Percentiles rank a stretch among this genome's conserved stretches.
These are phyloP conservation scores for Cladosporium sp. DNA, from an alignment of 2,329 filamentous ascomycete species.

Conservation along the genomic window DNA sequence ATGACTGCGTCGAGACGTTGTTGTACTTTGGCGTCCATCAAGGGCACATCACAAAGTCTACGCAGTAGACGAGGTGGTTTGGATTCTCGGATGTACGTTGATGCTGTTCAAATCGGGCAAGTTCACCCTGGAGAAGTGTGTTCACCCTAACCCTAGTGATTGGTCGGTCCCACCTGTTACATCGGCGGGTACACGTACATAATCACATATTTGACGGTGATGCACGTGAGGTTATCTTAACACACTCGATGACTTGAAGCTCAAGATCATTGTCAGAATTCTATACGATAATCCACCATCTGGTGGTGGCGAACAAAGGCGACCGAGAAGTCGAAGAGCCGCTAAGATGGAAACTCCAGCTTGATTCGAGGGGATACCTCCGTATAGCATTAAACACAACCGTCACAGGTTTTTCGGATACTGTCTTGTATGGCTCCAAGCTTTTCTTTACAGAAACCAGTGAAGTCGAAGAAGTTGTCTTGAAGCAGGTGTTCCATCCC, in stretches of 20 bases:
- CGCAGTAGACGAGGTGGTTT: background rate
- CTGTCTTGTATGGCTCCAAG: background rate
- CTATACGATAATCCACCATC: background rate
- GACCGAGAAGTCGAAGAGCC: background rate
- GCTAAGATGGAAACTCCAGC: background rate
- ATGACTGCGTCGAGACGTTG: background rate
- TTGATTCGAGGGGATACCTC: no score
- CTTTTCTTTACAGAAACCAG: background rate
- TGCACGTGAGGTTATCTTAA: background rate
- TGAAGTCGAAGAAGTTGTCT: background rate
- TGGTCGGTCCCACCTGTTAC: background rate
- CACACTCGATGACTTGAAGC: background rate
- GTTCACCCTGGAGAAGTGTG: background rate
- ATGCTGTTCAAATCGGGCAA: background rate
- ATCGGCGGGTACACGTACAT: background rate
- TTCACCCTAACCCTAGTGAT: background rate
- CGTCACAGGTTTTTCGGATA: background rate
- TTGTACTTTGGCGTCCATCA: background rate
- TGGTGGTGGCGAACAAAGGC: background rate
- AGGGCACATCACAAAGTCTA: background rate
- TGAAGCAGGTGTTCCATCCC: background rate
- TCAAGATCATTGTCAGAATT: background rate
- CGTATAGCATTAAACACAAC: background rate
- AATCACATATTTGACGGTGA: background rate
- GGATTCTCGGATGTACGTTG: background rate